A percentile compares a stretch with the other conserved stretches of the same genome.
These are phyloP conservation scores for Thuja plicata DNA, from an alignment of 83 land plant species.

Conservation along the genomic window DNA sequence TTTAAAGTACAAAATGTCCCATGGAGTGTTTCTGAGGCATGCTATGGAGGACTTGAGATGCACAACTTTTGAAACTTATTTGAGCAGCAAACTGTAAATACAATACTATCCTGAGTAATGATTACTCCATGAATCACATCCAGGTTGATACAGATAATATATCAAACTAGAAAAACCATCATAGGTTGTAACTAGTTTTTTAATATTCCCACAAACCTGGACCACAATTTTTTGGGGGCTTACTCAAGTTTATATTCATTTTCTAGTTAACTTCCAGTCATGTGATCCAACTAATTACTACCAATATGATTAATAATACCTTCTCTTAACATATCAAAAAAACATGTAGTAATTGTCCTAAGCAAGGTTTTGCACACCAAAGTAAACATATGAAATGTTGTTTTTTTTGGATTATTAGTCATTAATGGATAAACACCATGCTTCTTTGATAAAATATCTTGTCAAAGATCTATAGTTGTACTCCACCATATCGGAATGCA, in stretches of 20 bases:
- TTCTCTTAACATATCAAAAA: too few species aligned
- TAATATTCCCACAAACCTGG: too few species aligned
- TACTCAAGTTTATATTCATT: too few species aligned
- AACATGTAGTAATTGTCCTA: too few species aligned
- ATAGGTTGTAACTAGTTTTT: neutral
- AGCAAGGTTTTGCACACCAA: neutral
- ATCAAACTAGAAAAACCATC: neutral
- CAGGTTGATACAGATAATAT: neutral
- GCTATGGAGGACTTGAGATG: neutral
- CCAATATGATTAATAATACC: too few species aligned
- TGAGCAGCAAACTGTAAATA: neutral
- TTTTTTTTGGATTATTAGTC: neutral
- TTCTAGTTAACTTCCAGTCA: too few species aligned
- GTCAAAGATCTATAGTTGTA: too few species aligned
- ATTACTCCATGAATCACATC: neutral
- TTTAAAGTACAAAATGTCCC: constrained; percentile 17
- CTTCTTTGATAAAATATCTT: neutral
- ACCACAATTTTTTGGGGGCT: too few species aligned
- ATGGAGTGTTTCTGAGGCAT: too few species aligned
- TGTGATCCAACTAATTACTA: too few species aligned
- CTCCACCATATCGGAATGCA: neutral
- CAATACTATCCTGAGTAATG: neutral
- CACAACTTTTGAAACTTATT: neutral
- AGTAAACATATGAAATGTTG: neutral
- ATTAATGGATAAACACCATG: neutral